A percentile compares a stretch with the other conserved stretches of the same genome.
phyloP scores from a whole-genome alignment of 2,329 filamentous ascomycete species.

The Chaetomiaceae sp. region DNA sequence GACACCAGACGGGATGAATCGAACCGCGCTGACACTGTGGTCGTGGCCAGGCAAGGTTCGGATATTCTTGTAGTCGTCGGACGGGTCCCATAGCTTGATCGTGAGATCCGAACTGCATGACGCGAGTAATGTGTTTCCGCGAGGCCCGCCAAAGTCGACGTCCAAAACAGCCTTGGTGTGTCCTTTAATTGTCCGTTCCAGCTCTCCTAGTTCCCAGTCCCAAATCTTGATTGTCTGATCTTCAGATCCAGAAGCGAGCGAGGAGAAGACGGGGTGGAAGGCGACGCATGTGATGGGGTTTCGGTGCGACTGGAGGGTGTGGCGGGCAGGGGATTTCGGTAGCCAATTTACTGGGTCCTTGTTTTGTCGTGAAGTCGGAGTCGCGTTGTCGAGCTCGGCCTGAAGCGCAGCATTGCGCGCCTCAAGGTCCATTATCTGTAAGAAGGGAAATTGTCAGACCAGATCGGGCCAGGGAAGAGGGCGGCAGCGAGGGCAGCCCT shows the following conservation, averaged over 20 bases:
- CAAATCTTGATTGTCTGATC: constrained; percentile 95
- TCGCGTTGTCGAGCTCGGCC: constrained; percentile 77
- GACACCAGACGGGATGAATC: constrained; percentile 81
- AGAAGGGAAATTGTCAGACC: neutral
- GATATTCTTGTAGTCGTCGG: constrained; percentile 92
- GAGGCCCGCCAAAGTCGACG: constrained; percentile 83
- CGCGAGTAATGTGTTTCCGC: constrained; percentile 70
- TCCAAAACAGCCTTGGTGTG: constrained; percentile 87
- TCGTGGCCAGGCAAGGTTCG: constrained; percentile 87
- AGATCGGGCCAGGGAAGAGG: too few species aligned
- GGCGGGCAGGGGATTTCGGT: constrained; percentile 73
- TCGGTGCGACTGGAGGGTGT: constrained; percentile 79
- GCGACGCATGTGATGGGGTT: constrained; percentile 79
- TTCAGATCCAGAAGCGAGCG: constrained; percentile 83
- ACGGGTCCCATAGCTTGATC: constrained; percentile 92
- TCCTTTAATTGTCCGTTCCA: constrained; percentile 85
- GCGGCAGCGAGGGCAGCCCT: neutral
- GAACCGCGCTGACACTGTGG: constrained; percentile 82
- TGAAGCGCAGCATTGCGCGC: constrained; percentile 68
- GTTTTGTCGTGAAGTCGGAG: constrained; percentile 70
- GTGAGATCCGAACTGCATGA: constrained; percentile 86
- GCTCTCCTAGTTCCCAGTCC: constrained; percentile 92
- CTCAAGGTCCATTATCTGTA: constrained; percentile 89
- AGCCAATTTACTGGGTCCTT: constrained; percentile 84
- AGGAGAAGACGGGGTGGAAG: constrained; percentile 89